Percentiles rank a stretch among this genome's conserved stretches.
Evolutionary conservation across 1,139 yeast genomes (phyloP).

Genomic region (Diutina mesorugosa): DNA sequence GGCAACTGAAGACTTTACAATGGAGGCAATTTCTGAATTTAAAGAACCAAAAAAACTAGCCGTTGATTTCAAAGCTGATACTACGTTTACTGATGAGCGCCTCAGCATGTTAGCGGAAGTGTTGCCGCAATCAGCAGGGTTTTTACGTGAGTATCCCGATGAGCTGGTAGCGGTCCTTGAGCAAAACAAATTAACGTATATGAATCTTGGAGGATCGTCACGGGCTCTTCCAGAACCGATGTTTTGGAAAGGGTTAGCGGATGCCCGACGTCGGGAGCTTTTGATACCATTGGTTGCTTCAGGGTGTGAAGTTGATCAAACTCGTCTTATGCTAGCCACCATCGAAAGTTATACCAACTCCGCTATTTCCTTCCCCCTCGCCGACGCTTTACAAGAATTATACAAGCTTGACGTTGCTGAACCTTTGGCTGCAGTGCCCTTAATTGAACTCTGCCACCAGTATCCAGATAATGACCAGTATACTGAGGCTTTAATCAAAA

Average conservation of each 20-base stretch:
- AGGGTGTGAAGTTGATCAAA: neutral
- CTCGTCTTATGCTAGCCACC: neutral
- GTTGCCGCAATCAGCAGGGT: neutral
- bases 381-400: constrained; percentile 7
- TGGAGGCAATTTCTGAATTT: neutral
- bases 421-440: constrained; percentile 7
- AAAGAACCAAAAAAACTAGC: neutral
- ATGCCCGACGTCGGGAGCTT: neutral
- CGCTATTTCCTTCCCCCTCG: neutral
- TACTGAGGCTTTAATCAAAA: constrained; percentile 7
- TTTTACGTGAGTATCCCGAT: constrained; percentile 6
- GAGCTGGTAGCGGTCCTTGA: constrained; percentile 7
- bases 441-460: constrained; percentile 7
- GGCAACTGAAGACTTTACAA: neutral
- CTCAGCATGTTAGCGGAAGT: neutral
- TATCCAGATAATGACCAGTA: constrained; percentile 7
- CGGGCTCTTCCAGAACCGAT: constrained; percentile 7
- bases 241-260: neutral
- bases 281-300: neutral
- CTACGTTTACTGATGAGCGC: neutral
- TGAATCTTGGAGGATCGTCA: constrained; percentile 7
- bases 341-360: neutral
- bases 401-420: constrained; percentile 8
- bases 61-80: neutral
- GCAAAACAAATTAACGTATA: constrained; percentile 7